Percentiles rank a stretch among this genome's conserved stretches.
These are phyloP conservation scores for Zygotorulaspora mrakii DNA, from an alignment of 1,139 yeast species.

Conservation along the genomic window DNA sequence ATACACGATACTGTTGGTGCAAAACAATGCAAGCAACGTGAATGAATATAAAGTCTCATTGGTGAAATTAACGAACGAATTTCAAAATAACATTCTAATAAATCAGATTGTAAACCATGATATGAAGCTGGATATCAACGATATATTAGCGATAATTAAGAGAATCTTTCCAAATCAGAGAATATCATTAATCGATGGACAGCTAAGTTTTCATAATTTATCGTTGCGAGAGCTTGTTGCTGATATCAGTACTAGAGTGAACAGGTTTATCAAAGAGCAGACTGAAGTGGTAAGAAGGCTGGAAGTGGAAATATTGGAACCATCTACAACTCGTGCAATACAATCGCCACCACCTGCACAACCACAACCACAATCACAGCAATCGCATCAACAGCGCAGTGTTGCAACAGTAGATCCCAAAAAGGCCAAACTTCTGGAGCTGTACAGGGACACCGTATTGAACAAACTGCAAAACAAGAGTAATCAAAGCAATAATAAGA, in stretches of 20 bases:
- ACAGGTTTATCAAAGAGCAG: constrained; percentile 19
- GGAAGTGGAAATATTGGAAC: constrained; percentile 24
- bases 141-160: constrained; percentile 30
- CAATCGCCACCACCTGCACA: constrained; percentile 8
- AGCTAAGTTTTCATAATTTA: constrained; percentile 32
- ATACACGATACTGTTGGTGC: constrained; percentile 26
- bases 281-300: constrained; percentile 18
- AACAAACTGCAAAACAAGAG: constrained; percentile 31
- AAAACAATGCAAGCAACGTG: constrained; percentile 19
- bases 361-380: constrained; percentile 1
- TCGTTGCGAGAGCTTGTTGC: constrained; percentile 27
- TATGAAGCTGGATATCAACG: constrained; percentile 30
- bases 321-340: no score
- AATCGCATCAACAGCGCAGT: no score
- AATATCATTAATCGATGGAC: constrained; percentile 33
- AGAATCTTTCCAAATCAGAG: constrained; percentile 31
- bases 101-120: constrained; percentile 23
- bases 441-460: constrained; percentile 35
- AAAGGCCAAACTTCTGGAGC: constrained; percentile 30
- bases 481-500: constrained; percentile 11
- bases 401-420: constrained; percentile 29
- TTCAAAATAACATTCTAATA: constrained; percentile 31
- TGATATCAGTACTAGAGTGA: constrained; percentile 16
- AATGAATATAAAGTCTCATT: constrained; percentile 30
- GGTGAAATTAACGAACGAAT: constrained; percentile 34